phyloP scores from a whole-genome alignment of 2,329 filamentous ascomycete species.

The Xylariomycetidae sp. region DNA sequence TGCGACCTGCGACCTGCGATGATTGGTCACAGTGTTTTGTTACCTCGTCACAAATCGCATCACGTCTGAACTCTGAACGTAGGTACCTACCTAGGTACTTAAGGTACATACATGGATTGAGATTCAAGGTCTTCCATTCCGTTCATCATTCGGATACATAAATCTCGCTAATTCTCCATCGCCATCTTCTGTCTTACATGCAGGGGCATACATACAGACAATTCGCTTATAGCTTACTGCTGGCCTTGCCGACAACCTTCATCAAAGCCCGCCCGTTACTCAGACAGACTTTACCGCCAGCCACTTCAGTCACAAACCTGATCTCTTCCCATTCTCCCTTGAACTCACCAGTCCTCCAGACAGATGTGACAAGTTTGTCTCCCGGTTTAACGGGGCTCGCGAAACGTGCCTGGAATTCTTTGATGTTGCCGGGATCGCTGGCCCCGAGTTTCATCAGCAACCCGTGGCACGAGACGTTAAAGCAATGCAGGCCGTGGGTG shows the following conservation, averaged over 20 bases:
- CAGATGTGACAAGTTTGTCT: conserved; percentile 74
- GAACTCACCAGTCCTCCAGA: conserved; percentile 70
- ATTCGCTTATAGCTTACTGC: conserved; percentile 64
- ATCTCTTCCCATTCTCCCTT: conserved; percentile 75
- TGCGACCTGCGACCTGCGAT: too few species aligned
- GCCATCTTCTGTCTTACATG: too few species aligned
- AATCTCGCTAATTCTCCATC: too few species aligned
- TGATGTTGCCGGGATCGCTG: conserved; percentile 75
- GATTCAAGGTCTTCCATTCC: too few species aligned
- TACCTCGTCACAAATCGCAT: conserved; percentile 13
- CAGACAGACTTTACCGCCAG: conserved; percentile 77
- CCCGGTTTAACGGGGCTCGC: conserved; percentile 79
- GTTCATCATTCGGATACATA: too few species aligned
- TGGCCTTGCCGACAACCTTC: conserved; percentile 52
- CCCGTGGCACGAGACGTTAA: conserved; percentile 73
- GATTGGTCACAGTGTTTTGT: too few species aligned
- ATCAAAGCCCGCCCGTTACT: conserved; percentile 83
- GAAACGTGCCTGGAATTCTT: conserved; percentile 85
- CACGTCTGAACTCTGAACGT: conserved; percentile 2
- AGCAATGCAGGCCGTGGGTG: conserved; percentile 84
- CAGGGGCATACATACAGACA: too few species aligned
- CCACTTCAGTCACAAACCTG: conserved; percentile 72
- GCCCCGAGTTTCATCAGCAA: conserved; percentile 70
- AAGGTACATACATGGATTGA: too few species aligned
- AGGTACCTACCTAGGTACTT: too few species aligned